Base-by-base conservation (phyloP, 163 green algal species). In the Chlorella variabilis region DNA sequence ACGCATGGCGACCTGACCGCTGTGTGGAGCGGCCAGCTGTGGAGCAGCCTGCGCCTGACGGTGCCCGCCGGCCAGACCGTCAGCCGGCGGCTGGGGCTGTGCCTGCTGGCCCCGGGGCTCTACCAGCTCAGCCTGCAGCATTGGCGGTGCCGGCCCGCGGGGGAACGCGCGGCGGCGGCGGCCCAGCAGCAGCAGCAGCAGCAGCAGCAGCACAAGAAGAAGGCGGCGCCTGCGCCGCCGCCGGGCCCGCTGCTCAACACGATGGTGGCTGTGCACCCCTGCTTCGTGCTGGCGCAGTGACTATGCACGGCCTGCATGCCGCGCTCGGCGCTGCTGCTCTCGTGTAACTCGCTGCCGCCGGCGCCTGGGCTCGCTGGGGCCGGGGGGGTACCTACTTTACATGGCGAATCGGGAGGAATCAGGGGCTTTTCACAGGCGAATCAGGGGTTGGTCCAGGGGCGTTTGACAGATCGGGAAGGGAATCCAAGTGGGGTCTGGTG, bases 61-160 rank as follows among this genome's bases (percentile, higher is more conserved):
- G 38, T 87, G 34, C 6, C 31, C 4, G 49, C 83, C 0, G 68
- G 79, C 9, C 63, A 63, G 38, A 88, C 33, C 25, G 54, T 65
- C 23, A 75, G 39, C 31, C 71, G 81, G 56, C 38, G 36, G 51
- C 27, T 81, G 18, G 84, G 69, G 9, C 27, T 86, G 18, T 84
- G 77, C 69, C 75, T 86, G 56, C 69, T 88, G 45, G 71, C 71
- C 3, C 71, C 84, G 3, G 84, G 84, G 23, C 56, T 83, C 27
- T 88, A 86, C 69, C 82, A 77, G n/a, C 13, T 86, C 11, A 39
- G 34, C 21, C 62, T 82, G 80, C 74, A 77, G 51, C 80, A 78
- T 33, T 67, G 42, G 56, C 59, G 54, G 58, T 85, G 74, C 77
- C 77, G n/a, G n/a, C 49, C 39, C 25, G 41, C 27, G 41, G 51